Base-by-base conservation (phyloP, 1,284 basidiomycete species). In the Cryptococcus jaspeensis region DNA sequence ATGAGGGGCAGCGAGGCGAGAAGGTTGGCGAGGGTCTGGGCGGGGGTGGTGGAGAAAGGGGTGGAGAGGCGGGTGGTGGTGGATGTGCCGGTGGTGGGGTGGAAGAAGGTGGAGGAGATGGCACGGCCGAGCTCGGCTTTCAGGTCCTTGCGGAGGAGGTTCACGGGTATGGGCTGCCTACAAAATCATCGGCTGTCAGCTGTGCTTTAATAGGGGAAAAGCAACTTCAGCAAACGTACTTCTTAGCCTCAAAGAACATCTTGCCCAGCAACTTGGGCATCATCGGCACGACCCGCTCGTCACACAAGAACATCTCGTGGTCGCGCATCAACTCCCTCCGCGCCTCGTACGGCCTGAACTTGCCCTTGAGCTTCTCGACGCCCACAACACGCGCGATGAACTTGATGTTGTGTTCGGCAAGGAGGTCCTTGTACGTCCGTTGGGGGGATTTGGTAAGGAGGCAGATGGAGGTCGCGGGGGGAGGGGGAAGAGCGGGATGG, bases 401-500 rank as follows among this genome's bases (percentile, higher is more conserved):
- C 63, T 87, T 89, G 80, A 99, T 86, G 53, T 90, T 81, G 44
- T 57, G 48, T 48, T 80, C 78, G 51, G 85, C 86, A 23, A 99
- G 81, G 18, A 96, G 84, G 74, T 96, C 91, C 78, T 98, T 98
- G 83, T 96, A 98, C 73, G 92, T 84, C 53, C 95, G 80, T 73
- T 98, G 95, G 8, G 96, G 95, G 76, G 96, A 92, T 78, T 98
- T 98, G 52, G 88, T 89, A 74, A 99, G 87, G 52, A 99, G 82
- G 74, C 94, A 98, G 50, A 98, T 83, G 15, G 87, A 79, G 4
- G 85, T 86, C 11, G 85, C 15, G 87, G 92, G 80, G 89, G 92
- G 70, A 89, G 84, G 59, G 90, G 80, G 74, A n/a, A 78, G 70
- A 20, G 76, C 70, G 2, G 94, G 87, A 75, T 95, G 83, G 41